Base-by-base conservation (phyloP, 495 filamentous ascomycete genomes). In the Evansstolkia leycettana region DNA sequence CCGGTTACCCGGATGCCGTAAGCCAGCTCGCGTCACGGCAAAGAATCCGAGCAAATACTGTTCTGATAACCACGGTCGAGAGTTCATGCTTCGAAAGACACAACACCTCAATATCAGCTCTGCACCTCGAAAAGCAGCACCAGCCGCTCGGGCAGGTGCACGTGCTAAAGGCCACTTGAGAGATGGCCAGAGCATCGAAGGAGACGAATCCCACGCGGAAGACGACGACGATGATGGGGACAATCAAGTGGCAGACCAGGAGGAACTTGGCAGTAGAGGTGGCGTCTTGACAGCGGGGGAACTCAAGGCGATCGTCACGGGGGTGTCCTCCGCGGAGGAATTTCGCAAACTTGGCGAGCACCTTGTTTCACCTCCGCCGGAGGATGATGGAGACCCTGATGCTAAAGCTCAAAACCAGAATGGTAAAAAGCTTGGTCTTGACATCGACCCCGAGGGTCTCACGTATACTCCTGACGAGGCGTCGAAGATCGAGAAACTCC, bases 351-450 rank as follows among this genome's bases (percentile, higher is more conserved):
- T 84, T 0, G 79, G 79, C 28, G 59, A 75, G 29, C 51, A 48
- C 16, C 62, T 69, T n/a, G 44, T 70, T 11, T 53, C 62, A 3
- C 52, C 58, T 18, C 57, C 64, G 11, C 52, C 56, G 0, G 38
- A 52, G 36, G 51, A 58, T 7, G 30, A 42, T 5, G 42, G 39
- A 2, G 32, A 46, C 19, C 29, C 5, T 34, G 36, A 7, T 18
- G 18, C 2, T 38, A 42, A 17, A 34, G 30, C n/a, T n/a, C 3
- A 48, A 51, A 54, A 78, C 78, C 51, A 76, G 11, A 29, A 14
- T 40, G 65, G 78, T 54, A 84, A 84, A 34, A 83, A 89, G 40
- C 80, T 90, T 47, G 78, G 48, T 6, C 40, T 62, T 7, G 60
- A 62, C 19, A 39, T 55, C 36, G 41, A 57, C 23, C 38, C 46